Evolutionary conservation across 2,329 filamentous ascomycete species (phyloP), one percentile per base, ranked within the genome.

Genomic region (Fusarium sororula): DNA sequence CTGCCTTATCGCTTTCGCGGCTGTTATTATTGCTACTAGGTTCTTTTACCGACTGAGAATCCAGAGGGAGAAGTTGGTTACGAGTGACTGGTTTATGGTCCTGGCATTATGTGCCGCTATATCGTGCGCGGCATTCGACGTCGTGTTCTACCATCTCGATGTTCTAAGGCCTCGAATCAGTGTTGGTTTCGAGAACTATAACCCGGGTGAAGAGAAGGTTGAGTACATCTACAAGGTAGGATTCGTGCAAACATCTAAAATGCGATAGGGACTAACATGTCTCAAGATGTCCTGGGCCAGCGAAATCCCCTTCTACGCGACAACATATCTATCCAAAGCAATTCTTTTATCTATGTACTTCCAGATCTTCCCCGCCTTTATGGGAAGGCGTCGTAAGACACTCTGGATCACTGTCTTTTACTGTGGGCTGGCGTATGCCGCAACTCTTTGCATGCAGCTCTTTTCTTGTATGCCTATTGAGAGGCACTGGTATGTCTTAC

Each of bases 391-490:
- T 38, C 68, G 72, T 14, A 61, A 50, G 22, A 56, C 69, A 20
- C 41, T 74, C 7, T 74, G 63, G 67, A 53, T 42, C 20, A 57
- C 50, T 1, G 39, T 68, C 4, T 38, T 50, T 17, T 74, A 72
- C 15, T 74, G 72, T 15, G 24, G 30, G 0, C 11, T 72, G 24
- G 54, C 72, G 11, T 74, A 74, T 38, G 18, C 28, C 5, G 45
- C 28, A 14, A 74, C 71, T 0, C 6, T 74, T 22, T 56, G 50
- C 9, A 37, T 74, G 63, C 71, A 74, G 14, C 59, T 74, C 13
- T 67, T 74, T 30, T 72, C 72, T 28, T 74, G 72, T 30, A 57
- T 72, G 68, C 72, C 72, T 4, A 48, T 74, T 11, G 71, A 74
- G 17, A 56, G 58, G 18, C 58, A 74, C 18, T 74, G 71, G 71